Base-by-base conservation (phyloP, 768 basidiomycete species). In the Suillus clintonianus region DNA sequence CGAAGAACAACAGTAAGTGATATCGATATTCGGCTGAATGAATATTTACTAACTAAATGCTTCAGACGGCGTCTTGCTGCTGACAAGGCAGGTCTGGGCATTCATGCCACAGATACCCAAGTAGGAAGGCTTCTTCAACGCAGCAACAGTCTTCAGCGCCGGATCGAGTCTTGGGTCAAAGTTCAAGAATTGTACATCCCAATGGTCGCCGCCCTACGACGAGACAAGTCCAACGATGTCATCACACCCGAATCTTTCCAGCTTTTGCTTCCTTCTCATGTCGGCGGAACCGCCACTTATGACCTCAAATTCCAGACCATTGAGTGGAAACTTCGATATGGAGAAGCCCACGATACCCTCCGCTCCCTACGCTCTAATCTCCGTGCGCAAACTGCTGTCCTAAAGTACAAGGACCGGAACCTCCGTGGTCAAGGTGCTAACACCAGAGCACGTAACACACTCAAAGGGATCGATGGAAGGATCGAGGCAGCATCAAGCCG, bases 131-230 rank as follows among this genome's bases (percentile, higher is more conserved):
- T 78, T 1, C 53, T 72, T 19, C 72, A 76, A 60, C 67, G 67
- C 0, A 64, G 65, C 0, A 73, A 70, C 50, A 34, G 56, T 5
- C 62, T 79, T 0, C 62, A 59, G 32, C 60, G 67, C 17, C 64
- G 66, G 27, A 74, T 78, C 17, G 67, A 75, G n/a, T 65, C 72
- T 0, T 79, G 76, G 76, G 42, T 47, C 10, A 51, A 17, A 1
- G 63, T 75, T 13, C 77, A 77, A 48, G 59, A 65, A 7, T 56
- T 77, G 0, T 77, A 78, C 30, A 76, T 76, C 24, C 76, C 76
- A 14, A 47, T 47, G 45, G 5, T 39, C 1, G 15, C 54, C 2
- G 2, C 54, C 13, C 17, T 55, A 55, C 3, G 32, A 39, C 10
- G 6, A 2, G 22, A 32, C 54, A 39, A 55, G 19, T 0, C 54